Conservation (phyloP, 2,329 filamentous ascomycete genomes). For the Fusarium sp. region DNA sequence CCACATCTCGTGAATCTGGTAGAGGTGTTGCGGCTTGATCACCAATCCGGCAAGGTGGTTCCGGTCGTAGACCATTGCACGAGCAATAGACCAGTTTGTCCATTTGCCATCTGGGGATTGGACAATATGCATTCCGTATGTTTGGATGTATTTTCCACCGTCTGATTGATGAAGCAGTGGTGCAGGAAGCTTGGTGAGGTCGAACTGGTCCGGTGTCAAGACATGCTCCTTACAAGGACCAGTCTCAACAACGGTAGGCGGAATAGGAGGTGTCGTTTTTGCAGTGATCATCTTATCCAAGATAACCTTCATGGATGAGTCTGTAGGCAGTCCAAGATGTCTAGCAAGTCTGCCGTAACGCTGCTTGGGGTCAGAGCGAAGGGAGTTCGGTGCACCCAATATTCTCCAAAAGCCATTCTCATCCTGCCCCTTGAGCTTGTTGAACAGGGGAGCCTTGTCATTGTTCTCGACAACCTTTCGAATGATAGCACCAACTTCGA, state of each 20-base stretch:
- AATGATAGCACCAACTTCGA: constrained; percentile 59
- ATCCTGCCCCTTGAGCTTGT: constrained; percentile 57
- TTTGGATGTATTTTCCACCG: constrained; percentile 62
- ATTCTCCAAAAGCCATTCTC: constrained; percentile 56
- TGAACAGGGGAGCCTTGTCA: constrained; percentile 60
- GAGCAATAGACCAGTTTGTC: constrained; percentile 59
- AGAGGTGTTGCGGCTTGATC: constrained; percentile 57
- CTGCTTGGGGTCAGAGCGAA: constrained; percentile 37
- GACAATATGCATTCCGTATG: constrained; percentile 60
- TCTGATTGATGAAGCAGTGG: constrained; percentile 57
- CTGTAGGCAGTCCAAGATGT: constrained; percentile 51
- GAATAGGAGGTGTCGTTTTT: constrained; percentile 44
- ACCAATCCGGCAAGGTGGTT: constrained; percentile 55
- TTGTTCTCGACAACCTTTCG: constrained; percentile 57
- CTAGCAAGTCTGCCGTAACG: constrained; percentile 55
- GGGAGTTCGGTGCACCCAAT: constrained; percentile 55
- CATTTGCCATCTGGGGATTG: constrained; percentile 57
- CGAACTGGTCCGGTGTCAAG: constrained; percentile 23
- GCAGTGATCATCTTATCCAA: constrained; percentile 53
- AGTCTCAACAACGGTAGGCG: constrained; percentile 45
- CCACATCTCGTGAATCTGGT: constrained; percentile 59
- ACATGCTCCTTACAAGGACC: constrained; percentile 32
- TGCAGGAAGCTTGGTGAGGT: constrained; percentile 52
- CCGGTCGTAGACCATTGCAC: constrained; percentile 59
- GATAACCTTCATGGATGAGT: constrained; percentile 47